Evolutionary conservation across 176 grass and related monocot genomes (phyloP), one percentile per base, ranked within the genome.

Genomic region (Cymbopogon citratus): DNA sequence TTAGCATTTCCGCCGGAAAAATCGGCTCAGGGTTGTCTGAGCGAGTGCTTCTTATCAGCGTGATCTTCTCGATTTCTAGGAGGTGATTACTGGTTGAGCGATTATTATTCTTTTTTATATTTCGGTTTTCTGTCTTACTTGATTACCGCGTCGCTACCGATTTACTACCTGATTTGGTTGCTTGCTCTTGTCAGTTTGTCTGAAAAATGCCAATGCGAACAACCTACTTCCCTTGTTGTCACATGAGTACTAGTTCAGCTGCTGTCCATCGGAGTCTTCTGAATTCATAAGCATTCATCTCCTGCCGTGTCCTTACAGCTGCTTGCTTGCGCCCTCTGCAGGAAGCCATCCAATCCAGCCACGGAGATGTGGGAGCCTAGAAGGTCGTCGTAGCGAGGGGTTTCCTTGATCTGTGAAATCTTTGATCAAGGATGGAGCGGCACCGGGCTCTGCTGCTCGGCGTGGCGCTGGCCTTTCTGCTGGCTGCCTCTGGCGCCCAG

Each of bases 381-480:
- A 67, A 86, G 84, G 7, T 43, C 2, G 24, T 40, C 59, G 8
- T 71, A 78, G 74, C 51, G 12, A 54, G 12, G 45, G 48, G 73
- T 64, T 9, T 6, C 41, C 38, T 88, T 67, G 63, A 59, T 80
- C 2, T 5, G 14, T 73, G 24, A 49, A 49, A 29, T 49, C 70
- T 19, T 46, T 1, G 75, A 54, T 21, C 24, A 54, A 52, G 33
- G 68, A 90, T 90, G 88, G 75, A 6, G 28, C 46, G 4, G 28
- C 59, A 43, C 60, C 71, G 79, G 74, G 84, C 39, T 76, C 46
- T 85, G 61, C 80, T 88, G 69, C 85, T 91, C 27, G 67, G 81
- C 35, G 67, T 86, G 54, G 5, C 84, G 27, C 21, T 99, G 73
- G 41, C 65, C 71, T 83, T 90, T 33, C 74, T 96, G 75, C 82